Percentiles rank a stretch among this genome's conserved stretches.
Conservation (phyloP, 495 filamentous ascomycete species). For the Cryomyces antarcticus region DNA sequence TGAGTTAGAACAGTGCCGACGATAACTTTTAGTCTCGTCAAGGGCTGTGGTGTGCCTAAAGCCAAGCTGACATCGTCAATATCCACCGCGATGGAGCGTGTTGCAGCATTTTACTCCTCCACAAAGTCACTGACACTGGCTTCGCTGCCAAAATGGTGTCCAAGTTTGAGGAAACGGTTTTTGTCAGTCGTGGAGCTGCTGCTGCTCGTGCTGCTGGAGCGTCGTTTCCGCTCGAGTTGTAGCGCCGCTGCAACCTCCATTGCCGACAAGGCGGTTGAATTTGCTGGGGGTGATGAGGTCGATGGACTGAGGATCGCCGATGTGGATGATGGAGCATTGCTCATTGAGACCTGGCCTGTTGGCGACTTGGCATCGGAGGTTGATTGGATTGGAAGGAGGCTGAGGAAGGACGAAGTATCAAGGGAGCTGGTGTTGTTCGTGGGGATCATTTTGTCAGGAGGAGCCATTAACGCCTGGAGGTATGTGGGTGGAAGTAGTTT, state of each 20-base stretch:
- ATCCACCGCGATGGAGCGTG: too few relatives aligned
- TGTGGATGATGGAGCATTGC: neutral
- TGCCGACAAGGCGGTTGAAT: neutral
- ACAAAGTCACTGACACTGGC: slow-evolving; percentile 5
- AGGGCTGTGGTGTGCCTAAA: too few relatives aligned
- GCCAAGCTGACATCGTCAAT: too few relatives aligned
- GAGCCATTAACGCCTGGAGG: neutral
- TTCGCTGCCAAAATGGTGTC: slow-evolving; percentile 8
- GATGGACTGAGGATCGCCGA: neutral
- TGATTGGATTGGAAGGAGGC: slow-evolving; percentile 5
- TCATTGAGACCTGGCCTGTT: neutral
- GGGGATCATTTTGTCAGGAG: neutral
- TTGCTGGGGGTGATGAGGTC: neutral
- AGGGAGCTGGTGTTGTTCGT: neutral
- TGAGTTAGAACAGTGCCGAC: too few relatives aligned
- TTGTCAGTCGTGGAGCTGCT: slow-evolving; percentile 1
- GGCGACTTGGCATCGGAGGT: slow-evolving; percentile 2
- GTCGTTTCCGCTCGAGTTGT: neutral
- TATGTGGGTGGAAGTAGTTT: neutral
- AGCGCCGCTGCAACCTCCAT: neutral
- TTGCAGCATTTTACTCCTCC: neutral
- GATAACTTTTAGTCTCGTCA: too few relatives aligned
- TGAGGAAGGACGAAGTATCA: slow-evolving; percentile 5
- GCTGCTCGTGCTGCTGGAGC: slow-evolving; percentile 2
- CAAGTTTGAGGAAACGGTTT: slow-evolving; percentile 8